Evolutionary conservation across 2,329 filamentous ascomycete species (phyloP).

Genomic region (Fusarium nelsonii): DNA sequence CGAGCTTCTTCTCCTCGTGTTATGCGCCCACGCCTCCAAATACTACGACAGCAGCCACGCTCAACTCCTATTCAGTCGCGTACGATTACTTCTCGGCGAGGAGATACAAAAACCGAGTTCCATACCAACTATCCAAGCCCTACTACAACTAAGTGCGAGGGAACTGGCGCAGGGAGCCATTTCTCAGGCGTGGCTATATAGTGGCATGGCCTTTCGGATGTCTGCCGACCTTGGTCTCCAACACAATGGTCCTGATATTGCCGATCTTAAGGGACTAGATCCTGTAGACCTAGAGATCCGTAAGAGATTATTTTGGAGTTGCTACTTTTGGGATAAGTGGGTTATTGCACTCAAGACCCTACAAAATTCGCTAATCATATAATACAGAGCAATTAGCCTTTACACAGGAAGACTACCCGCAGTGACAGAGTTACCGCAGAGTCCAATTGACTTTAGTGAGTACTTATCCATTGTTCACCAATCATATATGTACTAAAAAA

Average conservation of each 20-base stretch:
- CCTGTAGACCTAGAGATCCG: constrained; percentile 12
- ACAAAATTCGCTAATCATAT: neutral
- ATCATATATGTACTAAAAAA: neutral
- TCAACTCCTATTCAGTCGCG: constrained; percentile 7
- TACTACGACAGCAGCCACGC: constrained; percentile 7
- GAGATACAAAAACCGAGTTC: constrained; percentile 16
- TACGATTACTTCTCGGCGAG: constrained; percentile 7
- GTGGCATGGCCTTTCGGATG: constrained; percentile 15
- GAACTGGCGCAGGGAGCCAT: constrained; percentile 9
- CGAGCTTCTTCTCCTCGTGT: constrained; percentile 5
- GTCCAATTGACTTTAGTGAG: constrained; percentile 16
- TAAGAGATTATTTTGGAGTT: constrained; percentile 16
- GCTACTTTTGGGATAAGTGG: constrained; percentile 18
- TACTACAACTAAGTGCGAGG: constrained; percentile 4
- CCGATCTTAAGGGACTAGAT: constrained; percentile 8
- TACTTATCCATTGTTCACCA: too few species aligned
- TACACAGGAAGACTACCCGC: constrained; percentile 11
- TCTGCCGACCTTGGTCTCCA: constrained; percentile 14
- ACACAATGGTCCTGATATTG: constrained; percentile 7
- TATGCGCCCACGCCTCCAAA: constrained; percentile 13
- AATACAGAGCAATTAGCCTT: neutral
- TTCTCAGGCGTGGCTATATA: constrained; percentile 7
- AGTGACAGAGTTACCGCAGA: constrained; percentile 5
- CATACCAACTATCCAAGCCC: constrained; percentile 9
- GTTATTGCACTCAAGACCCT: fast-evolving